These are phyloP conservation scores for Hypericum perforatum DNA, from an alignment of 345 rosid species.

Conservation along the genomic window DNA sequence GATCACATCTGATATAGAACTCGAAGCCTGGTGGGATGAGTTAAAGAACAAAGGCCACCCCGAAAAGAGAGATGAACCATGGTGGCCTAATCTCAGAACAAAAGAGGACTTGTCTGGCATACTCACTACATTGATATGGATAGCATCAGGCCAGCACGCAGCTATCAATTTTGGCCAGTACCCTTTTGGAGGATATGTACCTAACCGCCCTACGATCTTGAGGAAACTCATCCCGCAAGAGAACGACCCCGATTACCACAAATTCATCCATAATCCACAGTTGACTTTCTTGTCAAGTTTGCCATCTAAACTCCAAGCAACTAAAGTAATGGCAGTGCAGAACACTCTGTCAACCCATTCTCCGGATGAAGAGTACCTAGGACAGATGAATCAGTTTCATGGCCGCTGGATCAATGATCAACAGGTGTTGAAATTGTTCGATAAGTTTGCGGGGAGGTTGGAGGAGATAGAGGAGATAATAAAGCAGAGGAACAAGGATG, in stretches of 20 bases:
- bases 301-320: constrained; percentile 85
- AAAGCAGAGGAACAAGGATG: constrained; percentile 48
- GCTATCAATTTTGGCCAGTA: constrained; percentile 95
- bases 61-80: constrained; percentile 72
- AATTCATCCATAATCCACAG: constrained; percentile 64
- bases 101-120: constrained; percentile 63
- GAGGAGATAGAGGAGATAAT: constrained; percentile 62
- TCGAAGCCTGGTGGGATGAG: constrained; percentile 94
- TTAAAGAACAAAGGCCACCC: constrained; percentile 77
- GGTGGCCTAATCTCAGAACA: constrained; percentile 89
- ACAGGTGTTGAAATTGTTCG: constrained; percentile 36
- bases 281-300: constrained; percentile 47
- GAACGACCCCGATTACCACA: constrained; percentile 43
- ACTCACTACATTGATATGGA: constrained; percentile 76
- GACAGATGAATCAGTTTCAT: constrained; percentile 35
- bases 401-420: constrained; percentile 62
- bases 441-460: constrained; percentile 42
- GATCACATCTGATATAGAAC: constrained; percentile 57
- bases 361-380: constrained; percentile 78
- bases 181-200: constrained; percentile 91
- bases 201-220: constrained; percentile 76
- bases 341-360: constrained; percentile 87
- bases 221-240: constrained; percentile 66
- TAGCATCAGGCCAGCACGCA: constrained; percentile 86
- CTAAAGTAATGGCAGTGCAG: constrained; percentile 96